Conservation (phyloP, 345 rosid genomes). For the Moricandia moricandioides region DNA sequence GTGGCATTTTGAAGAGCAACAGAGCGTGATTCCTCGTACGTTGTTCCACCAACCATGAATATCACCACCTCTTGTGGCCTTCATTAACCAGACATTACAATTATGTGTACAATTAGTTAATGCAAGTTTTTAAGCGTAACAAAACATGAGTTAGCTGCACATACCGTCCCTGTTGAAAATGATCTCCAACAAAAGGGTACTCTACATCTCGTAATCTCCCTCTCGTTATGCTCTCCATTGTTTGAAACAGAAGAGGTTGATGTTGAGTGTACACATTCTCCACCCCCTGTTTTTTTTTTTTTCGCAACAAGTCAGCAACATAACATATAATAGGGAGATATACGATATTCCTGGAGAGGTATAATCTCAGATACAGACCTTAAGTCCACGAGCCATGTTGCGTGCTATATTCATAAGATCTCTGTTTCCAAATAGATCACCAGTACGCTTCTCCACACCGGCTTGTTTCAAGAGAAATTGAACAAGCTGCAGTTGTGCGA, state of each 20-base stretch:
- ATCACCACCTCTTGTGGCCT: conserved; percentile 93
- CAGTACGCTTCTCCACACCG: conserved; percentile 85
- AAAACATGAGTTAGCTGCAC: conserved; percentile 15
- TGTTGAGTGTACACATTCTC: conserved; percentile 98
- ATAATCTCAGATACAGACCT: conserved; percentile 49
- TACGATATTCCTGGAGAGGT: conserved; percentile 2
- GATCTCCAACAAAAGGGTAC: conserved; percentile 90
- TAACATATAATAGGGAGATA: not conserved
- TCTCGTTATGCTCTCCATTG: conserved; percentile 88
- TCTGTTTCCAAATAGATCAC: conserved; percentile 92
- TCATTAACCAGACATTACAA: conserved; percentile 23
- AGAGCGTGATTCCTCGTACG: conserved; percentile 86
- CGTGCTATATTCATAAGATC: conserved; percentile 95
- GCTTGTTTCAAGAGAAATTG: conserved; percentile 96
- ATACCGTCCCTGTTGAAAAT: conserved; percentile 93
- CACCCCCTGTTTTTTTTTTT: conserved; percentile 55
- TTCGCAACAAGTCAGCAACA: not conserved
- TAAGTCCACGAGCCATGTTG: conserved; percentile 98
- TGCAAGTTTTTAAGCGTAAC: not conserved
- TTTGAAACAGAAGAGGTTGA: conserved; percentile 91
- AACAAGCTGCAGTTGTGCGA: conserved; percentile 66
- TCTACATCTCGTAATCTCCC: conserved; percentile 92
- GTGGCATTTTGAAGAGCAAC: conserved; percentile 79
- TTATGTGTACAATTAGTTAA: not conserved
- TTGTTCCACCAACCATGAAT: conserved; percentile 96